A percentile compares a stretch with the other conserved stretches of the same genome.
Evolutionary conservation across 177 flowering plant species (phyloP).

Genomic region (Viscum album): DNA sequence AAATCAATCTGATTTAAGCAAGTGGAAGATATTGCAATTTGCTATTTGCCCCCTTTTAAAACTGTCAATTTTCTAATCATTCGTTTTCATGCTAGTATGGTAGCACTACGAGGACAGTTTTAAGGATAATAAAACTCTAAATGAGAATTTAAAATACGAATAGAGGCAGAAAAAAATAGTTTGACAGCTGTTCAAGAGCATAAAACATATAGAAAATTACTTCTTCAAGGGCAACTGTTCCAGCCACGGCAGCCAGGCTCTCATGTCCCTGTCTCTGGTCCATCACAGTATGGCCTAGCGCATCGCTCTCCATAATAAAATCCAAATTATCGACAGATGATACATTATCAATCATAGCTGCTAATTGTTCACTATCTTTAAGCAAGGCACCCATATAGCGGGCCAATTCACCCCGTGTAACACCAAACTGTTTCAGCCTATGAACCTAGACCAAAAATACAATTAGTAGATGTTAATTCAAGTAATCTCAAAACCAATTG

Average conservation of each 20-base stretch:
- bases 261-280: constrained; percentile 96
- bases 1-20: too few relatives aligned
- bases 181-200: neutral
- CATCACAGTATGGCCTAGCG: constrained; percentile 92
- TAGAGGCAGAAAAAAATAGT: too few relatives aligned
- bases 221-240: constrained; percentile 89
- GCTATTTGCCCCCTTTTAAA: too few relatives aligned
- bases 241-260: constrained; percentile 76
- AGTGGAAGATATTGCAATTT: too few relatives aligned
- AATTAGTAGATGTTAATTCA: neutral
- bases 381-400: constrained; percentile 91
- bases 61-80: too few relatives aligned
- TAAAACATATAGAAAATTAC: constrained; percentile 26
- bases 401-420: constrained; percentile 89
- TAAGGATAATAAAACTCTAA: too few relatives aligned
- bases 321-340: constrained; percentile 95
- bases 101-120: too few relatives aligned
- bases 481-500: neutral
- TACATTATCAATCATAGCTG: constrained; percentile 95
- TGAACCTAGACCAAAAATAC: constrained; percentile 50
- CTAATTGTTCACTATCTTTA: constrained; percentile 97
- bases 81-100: too few relatives aligned
- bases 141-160: too few relatives aligned
- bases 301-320: constrained; percentile 97
- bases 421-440: constrained; percentile 96